These are phyloP conservation scores for Cutaneotrichosporon sp. DNA, from an alignment of 1,284 basidiomycete genomes.

Conservation along the genomic window DNA sequence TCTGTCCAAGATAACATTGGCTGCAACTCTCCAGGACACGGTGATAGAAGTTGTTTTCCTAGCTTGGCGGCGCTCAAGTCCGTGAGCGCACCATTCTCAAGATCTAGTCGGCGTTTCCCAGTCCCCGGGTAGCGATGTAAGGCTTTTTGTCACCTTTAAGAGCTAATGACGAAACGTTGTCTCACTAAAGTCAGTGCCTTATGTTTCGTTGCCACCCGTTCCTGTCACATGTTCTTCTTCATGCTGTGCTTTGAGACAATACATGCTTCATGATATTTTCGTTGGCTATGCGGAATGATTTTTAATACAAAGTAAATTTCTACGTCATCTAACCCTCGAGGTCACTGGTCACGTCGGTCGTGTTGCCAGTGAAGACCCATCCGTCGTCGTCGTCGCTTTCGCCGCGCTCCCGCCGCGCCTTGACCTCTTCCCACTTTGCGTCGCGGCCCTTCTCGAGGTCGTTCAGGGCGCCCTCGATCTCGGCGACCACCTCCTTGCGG, in stretches of 20 bases:
- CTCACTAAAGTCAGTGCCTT: no score
- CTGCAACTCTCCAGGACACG: no score
- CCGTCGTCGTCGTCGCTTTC: slow-evolving; percentile 37
- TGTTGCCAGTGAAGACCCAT: not conserved
- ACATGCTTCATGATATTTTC: not conserved
- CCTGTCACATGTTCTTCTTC: no score
- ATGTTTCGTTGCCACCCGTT: no score
- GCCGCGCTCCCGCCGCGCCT: slow-evolving; percentile 35
- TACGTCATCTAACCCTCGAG: slow-evolving; percentile 10
- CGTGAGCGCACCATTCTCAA: no score
- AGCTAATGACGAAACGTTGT: no score
- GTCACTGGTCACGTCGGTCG: slow-evolving; percentile 12
- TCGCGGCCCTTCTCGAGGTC: slow-evolving; percentile 57
- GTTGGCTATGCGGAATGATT: slow-evolving; percentile 5
- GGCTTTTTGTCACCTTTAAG: no score
- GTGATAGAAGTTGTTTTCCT: no score
- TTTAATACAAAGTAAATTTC: not conserved
- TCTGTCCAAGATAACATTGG: not conserved
- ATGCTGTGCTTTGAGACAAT: not conserved
- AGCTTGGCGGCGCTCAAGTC: no score
- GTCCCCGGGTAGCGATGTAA: no score
- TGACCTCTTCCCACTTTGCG: slow-evolving; percentile 45
- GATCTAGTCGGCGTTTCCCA: no score
- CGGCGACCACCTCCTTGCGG: slow-evolving; percentile 61
- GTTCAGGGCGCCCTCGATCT: slow-evolving; percentile 64